phyloP scores from a whole-genome alignment of 805 yeast species.

The Yarrowia osloensis region DNA sequence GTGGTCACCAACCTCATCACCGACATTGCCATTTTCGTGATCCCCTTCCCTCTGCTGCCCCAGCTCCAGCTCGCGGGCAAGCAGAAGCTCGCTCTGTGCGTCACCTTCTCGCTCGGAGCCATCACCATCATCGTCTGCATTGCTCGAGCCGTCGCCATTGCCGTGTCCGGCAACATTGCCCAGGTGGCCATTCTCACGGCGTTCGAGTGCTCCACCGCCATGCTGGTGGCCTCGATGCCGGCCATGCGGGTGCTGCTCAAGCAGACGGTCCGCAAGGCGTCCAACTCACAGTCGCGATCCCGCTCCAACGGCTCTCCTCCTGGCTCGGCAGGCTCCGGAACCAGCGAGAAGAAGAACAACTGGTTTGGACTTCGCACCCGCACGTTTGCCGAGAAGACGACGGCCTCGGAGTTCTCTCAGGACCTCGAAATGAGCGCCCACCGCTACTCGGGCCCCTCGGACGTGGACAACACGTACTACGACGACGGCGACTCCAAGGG shows the following conservation, averaged over 20 bases:
- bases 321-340: conserved; percentile 23
- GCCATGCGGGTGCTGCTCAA: conserved; percentile 36
- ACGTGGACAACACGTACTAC: conserved; percentile 15
- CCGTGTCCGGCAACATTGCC: conserved; percentile 34
- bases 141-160: conserved; percentile 37
- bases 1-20: conserved; percentile 36
- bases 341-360: conserved; percentile 20
- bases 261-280: conserved; percentile 18
- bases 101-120: conserved; percentile 38
- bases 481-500: conserved; percentile 15
- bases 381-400: conserved; percentile 13
- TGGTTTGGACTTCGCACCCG: conserved; percentile 27
- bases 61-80: conserved; percentile 33
- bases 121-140: conserved; percentile 36
- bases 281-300: conserved; percentile 21
- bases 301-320: conserved; percentile 17
- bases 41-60: conserved; percentile 38
- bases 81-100: conserved; percentile 36
- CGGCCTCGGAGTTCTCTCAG: conserved; percentile 6
- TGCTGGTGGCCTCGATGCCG: conserved; percentile 38
- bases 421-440: conserved; percentile 17
- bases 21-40: conserved; percentile 36
- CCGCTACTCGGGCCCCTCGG: conserved; percentile 16
- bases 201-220: conserved; percentile 37
- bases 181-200: conserved; percentile 37